A percentile compares a stretch with the other conserved stretches of the same genome.
Evolutionary conservation across 768 basidiomycete species (phyloP).

Genomic region (Cyclocybe cylindracea): DNA sequence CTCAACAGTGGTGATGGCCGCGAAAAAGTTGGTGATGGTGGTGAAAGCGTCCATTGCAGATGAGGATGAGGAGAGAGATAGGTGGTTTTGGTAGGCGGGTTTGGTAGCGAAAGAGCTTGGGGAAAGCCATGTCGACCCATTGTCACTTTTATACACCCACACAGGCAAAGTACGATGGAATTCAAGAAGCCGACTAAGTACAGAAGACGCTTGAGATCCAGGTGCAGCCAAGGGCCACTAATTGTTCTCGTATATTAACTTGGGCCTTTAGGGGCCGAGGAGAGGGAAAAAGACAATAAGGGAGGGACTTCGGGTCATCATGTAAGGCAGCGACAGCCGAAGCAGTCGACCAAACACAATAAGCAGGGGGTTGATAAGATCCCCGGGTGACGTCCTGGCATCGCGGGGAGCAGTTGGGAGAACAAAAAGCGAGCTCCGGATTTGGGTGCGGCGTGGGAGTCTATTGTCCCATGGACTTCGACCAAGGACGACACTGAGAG

Average conservation of each 20-base stretch:
- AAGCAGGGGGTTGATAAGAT: slow-evolving; percentile 6
- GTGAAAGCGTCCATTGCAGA: slow-evolving; percentile 26
- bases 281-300: slow-evolving; percentile 10
- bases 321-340: background rate
- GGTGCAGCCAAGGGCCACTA: background rate
- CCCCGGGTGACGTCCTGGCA: background rate
- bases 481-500: background rate
- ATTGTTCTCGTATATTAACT: slow-evolving; percentile 15
- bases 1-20: slow-evolving; percentile 15
- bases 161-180: background rate
- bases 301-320: slow-evolving; percentile 1
- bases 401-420: slow-evolving; percentile 1
- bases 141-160: too few species aligned
- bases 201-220: too few species aligned
- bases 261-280: background rate
- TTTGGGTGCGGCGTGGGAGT: slow-evolving; percentile 13
- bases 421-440: slow-evolving; percentile 25
- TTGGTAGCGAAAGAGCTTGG: background rate
- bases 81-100: slow-evolving; percentile 3
- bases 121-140: too few species aligned
- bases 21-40: slow-evolving; percentile 21
- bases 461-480: background rate
- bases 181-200: too few species aligned
- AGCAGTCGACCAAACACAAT: slow-evolving; percentile 16
- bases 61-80: slow-evolving; percentile 5